Percentiles rank a stretch among this genome's conserved stretches.
These are phyloP conservation scores for Zymoseptoria brevis DNA, from an alignment of 2,329 filamentous ascomycete species.

Conservation along the genomic window DNA sequence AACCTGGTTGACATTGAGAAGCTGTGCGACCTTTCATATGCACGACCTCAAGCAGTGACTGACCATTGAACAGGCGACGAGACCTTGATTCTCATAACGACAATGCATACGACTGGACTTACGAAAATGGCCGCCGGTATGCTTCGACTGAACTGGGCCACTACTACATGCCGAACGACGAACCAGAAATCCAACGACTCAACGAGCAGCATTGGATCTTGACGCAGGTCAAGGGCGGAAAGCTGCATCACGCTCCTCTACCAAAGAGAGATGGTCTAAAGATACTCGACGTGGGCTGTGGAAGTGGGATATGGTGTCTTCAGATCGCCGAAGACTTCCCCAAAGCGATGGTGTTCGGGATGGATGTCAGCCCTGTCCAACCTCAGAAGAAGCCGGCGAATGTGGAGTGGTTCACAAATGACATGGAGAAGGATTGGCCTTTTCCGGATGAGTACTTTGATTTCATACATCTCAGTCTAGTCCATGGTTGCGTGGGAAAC, in stretches of 20 bases:
- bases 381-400: conserved; percentile 18
- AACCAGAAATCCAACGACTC: conserved; percentile 20
- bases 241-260: conserved; percentile 10
- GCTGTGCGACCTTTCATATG: conserved; percentile 2
- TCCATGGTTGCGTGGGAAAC: conserved; percentile 20
- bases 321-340: conserved; percentile 21
- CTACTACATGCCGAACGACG: conserved; percentile 22
- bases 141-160: conserved; percentile 17
- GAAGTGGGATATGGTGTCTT: conserved; percentile 19
- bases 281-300: conserved; percentile 19
- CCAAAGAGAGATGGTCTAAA: conserved; percentile 3
- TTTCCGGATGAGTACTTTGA: conserved; percentile 19
- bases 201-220: conserved; percentile 20
- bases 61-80: not conserved
- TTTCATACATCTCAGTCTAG: conserved; percentile 17
- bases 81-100: not conserved
- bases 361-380: conserved; percentile 20
- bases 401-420: conserved; percentile 17
- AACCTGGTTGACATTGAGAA: conserved; percentile 8
- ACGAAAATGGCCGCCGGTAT: conserved; percentile 18
- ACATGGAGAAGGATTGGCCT: conserved; percentile 18
- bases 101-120: conserved; percentile 12
- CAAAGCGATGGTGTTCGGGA: conserved; percentile 15
- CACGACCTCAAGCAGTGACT: not conserved
- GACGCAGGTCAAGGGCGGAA: conserved; percentile 15